A percentile compares a stretch with the other conserved stretches of the same genome.
These are phyloP conservation scores for Claviceps humidiphila DNA, from an alignment of 2,329 filamentous ascomycete species.

Conservation along the genomic window DNA sequence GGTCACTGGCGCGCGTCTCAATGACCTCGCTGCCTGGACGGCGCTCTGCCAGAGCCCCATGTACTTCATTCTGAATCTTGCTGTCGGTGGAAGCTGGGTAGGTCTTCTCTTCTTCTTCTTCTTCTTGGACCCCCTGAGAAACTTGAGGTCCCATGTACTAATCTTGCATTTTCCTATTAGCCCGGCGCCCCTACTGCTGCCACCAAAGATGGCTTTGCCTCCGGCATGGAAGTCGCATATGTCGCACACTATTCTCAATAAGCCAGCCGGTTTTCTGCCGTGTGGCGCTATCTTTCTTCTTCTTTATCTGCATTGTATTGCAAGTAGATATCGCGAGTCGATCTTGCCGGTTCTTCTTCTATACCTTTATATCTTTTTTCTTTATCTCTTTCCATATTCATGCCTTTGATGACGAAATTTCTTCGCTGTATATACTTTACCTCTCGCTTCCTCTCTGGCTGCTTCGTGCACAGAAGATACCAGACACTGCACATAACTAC, in stretches of 20 bases:
- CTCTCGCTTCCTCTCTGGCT: too few relatives aligned
- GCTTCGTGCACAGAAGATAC: too few relatives aligned
- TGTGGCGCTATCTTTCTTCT: too few relatives aligned
- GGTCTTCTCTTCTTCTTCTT: slow-evolving; percentile 14
- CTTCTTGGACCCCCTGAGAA: neutral
- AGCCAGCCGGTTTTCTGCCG: neutral
- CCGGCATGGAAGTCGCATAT: slow-evolving; percentile 39
- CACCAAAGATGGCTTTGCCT: slow-evolving; percentile 32
- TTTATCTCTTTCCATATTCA: too few relatives aligned
- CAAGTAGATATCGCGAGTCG: too few relatives aligned
- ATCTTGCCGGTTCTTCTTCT: too few relatives aligned
- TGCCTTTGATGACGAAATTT: too few relatives aligned
- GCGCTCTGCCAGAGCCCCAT: slow-evolving; percentile 35
- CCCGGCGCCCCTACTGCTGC: slow-evolving; percentile 33
- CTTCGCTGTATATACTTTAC: too few relatives aligned
- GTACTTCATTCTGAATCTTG: slow-evolving; percentile 41
- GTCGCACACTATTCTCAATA: slow-evolving; percentile 27
- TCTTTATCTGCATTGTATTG: too few relatives aligned
- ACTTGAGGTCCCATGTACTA: neutral
- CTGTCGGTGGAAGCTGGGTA: slow-evolving; percentile 41
- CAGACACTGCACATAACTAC: too few relatives aligned
- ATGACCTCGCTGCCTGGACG: slow-evolving; percentile 33
- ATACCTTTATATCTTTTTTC: too few relatives aligned
- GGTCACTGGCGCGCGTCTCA: slow-evolving; percentile 30
- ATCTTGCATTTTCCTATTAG: slow-evolving; percentile 15